phyloP scores from a whole-genome alignment of 2,329 filamentous ascomycete genomes.

The Pseudonectria foliicola region DNA sequence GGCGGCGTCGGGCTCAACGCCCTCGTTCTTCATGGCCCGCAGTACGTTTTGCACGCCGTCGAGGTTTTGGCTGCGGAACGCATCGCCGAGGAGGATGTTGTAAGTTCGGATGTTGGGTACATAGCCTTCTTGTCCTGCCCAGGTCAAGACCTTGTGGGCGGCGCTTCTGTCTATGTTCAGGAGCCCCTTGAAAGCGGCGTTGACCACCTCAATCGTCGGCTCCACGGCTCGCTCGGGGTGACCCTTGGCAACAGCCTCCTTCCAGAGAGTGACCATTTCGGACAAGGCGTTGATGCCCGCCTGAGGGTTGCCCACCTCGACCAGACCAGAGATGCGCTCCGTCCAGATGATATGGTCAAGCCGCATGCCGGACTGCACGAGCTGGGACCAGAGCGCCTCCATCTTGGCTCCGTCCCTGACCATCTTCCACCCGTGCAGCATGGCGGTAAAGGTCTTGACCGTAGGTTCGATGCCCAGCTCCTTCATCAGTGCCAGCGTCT shows the following conservation, averaged over 20 bases:
- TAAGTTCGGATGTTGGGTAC: conserved; percentile 53
- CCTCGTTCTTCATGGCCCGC: conserved; percentile 48
- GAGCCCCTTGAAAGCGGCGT: conserved; percentile 61
- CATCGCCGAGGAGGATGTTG: conserved; percentile 60
- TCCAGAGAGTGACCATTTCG: conserved; percentile 60
- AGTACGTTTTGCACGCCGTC: conserved; percentile 47
- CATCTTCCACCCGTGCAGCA: conserved; percentile 64
- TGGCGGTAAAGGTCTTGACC: conserved; percentile 61
- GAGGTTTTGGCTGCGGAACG: conserved; percentile 43
- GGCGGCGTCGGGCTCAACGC: conserved; percentile 52
- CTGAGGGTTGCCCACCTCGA: conserved; percentile 46
- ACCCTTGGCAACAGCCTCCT: conserved; percentile 26
- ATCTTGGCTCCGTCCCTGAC: conserved; percentile 53
- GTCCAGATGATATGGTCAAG: conserved; percentile 66
- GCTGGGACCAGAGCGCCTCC: conserved; percentile 59
- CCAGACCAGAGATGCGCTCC: conserved; percentile 58
- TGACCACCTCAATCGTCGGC: conserved; percentile 59
- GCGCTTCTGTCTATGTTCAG: conserved; percentile 42
- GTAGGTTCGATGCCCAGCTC: conserved; percentile 48
- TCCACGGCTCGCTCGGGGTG: conserved; percentile 34
- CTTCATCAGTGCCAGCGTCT: conserved; percentile 37
- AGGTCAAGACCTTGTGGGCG: conserved; percentile 49
- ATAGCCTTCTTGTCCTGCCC: conserved; percentile 50
- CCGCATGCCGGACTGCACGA: conserved; percentile 48
- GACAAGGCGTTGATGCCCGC: conserved; percentile 56